These are phyloP conservation scores for Rhynchosporium secalis DNA, from an alignment of 2,329 filamentous ascomycete species.

Conservation along the genomic window DNA sequence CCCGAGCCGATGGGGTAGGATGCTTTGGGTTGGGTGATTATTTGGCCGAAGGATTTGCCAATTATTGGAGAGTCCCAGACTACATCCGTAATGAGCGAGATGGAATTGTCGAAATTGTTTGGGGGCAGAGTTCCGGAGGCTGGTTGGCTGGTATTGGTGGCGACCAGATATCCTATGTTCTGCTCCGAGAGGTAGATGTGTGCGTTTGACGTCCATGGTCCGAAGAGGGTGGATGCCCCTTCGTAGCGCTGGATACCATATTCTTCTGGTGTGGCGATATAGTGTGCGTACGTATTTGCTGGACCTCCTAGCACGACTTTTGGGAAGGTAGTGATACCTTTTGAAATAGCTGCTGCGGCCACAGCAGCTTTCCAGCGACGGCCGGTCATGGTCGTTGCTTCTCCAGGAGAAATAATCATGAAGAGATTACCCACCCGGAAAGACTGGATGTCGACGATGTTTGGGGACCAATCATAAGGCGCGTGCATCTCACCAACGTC, in stretches of 20 bases:
- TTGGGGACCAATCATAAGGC: constrained; percentile 86
- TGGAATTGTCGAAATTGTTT: constrained; percentile 69
- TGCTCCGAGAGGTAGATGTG: constrained; percentile 81
- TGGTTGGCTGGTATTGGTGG: constrained; percentile 46
- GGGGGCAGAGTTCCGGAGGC: constrained; percentile 65
- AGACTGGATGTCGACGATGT: constrained; percentile 85
- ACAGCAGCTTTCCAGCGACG: constrained; percentile 75
- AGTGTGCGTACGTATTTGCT: constrained; percentile 84
- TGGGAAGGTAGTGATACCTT: constrained; percentile 49
- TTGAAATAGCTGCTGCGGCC: constrained; percentile 45
- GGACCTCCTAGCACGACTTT: constrained; percentile 82
- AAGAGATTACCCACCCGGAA: constrained; percentile 82
- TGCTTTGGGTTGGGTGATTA: constrained; percentile 54
- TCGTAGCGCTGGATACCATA: constrained; percentile 87
- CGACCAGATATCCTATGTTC: constrained; percentile 65
- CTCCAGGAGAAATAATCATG: constrained; percentile 79
- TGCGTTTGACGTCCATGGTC: constrained; percentile 76
- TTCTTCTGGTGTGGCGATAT: constrained; percentile 74
- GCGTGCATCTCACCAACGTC: constrained; percentile 75
- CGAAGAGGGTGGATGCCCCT: constrained; percentile 85
- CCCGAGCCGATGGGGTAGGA: constrained; percentile 60
- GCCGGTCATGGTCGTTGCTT: constrained; percentile 90
- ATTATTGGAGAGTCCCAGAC: constrained; percentile 68
- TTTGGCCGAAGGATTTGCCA: constrained; percentile 68
- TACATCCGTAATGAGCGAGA: constrained; percentile 81